Conservation (phyloP, 345 rosid genomes). For the Streptanthus diversifolius region DNA sequence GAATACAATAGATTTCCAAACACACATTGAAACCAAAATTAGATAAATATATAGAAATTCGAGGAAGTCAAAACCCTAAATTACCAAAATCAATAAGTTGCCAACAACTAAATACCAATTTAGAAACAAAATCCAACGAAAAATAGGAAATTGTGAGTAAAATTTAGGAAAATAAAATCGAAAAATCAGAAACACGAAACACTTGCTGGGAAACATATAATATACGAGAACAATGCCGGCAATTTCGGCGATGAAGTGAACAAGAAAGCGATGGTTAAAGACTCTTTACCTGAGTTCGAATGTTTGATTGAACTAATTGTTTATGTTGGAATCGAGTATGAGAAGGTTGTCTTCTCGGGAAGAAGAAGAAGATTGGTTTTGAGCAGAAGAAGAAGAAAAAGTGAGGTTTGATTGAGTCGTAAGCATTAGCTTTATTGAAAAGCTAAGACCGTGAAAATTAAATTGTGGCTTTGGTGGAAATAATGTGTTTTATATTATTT, state of each 20-base stretch:
- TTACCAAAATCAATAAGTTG: background rate
- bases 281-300: constrained; percentile 3
- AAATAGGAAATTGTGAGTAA: background rate
- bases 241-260: background rate
- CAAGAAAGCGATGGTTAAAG: background rate
- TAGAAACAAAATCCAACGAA: background rate
- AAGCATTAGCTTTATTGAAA: constrained; percentile 36
- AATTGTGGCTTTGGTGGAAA: constrained; percentile 31
- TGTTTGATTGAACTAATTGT: background rate
- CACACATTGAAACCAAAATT: background rate
- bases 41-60: background rate
- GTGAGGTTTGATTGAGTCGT: constrained; percentile 34
- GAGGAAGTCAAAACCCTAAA: constrained; percentile 31
- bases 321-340: constrained; percentile 3
- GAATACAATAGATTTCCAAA: background rate
- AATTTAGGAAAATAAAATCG: background rate
- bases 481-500: constrained; percentile 3
- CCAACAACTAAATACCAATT: background rate
- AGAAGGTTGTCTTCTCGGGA: background rate
- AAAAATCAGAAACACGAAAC: constrained; percentile 1
- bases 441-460: constrained; percentile 21
- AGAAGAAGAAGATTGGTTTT: constrained; percentile 10
- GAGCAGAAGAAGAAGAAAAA: constrained; percentile 14
- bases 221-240: constrained; percentile 17
- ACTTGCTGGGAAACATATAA: background rate